Evolutionary conservation across 148 eudicot genomes (phyloP).

Genomic region (Hydrangea macrophylla): DNA sequence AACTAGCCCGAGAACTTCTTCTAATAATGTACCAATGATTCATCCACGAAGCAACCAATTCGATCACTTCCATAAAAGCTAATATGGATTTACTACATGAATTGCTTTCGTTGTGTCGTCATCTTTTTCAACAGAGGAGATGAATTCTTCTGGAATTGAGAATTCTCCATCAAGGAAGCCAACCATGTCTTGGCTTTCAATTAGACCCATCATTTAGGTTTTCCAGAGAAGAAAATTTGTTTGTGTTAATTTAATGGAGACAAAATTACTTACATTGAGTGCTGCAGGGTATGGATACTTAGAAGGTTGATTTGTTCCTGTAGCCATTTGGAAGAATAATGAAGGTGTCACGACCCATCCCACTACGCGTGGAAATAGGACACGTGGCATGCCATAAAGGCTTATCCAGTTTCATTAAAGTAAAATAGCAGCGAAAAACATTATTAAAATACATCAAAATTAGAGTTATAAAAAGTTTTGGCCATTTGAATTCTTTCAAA

Average conservation of each 20-base stretch:
- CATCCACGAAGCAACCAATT: not conserved
- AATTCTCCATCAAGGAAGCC: not conserved
- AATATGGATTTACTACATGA: not conserved
- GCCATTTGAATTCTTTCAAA: too few species aligned
- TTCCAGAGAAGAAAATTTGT: not conserved
- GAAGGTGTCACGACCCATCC: too few species aligned
- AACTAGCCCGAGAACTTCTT: not conserved
- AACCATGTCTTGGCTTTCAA: not conserved
- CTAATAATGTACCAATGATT: not conserved
- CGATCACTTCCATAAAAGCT: not conserved
- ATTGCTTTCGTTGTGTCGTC: not conserved
- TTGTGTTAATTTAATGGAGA: not conserved
- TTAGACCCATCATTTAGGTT: not conserved
- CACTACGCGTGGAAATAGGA: too few species aligned
- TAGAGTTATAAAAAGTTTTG: too few species aligned
- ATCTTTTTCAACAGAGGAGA: not conserved
- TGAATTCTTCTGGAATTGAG: not conserved
- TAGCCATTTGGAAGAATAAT: too few species aligned
- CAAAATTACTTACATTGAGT: not conserved
- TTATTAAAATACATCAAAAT: too few species aligned
- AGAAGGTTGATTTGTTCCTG: too few species aligned
- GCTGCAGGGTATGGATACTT: not conserved
- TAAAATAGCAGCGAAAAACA: too few species aligned
- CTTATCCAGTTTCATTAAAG: too few species aligned
- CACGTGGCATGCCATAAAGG: too few species aligned